A percentile compares a stretch with the other conserved stretches of the same genome.
These are phyloP conservation scores for Silybum marianum DNA, from an alignment of 129 eudicot genomes.

Conservation along the genomic window DNA sequence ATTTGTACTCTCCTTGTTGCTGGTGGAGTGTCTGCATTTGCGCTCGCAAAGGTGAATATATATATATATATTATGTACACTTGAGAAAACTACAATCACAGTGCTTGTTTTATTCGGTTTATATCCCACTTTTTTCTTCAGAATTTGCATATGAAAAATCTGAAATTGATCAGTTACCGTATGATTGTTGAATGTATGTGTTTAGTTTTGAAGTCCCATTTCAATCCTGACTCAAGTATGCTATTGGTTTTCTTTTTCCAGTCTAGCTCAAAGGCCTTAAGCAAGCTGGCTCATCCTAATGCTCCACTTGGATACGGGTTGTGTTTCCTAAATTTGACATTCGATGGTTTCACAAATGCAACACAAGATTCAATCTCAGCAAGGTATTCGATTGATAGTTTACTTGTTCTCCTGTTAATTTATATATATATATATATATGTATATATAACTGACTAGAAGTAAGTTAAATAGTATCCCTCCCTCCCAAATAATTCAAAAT, in stretches of 20 bases:
- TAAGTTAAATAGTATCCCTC: not conserved
- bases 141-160: not conserved
- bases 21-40: conserved; percentile 93
- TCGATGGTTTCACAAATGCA: conserved; percentile 97
- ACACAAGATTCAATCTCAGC: conserved; percentile 90
- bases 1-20: conserved; percentile 90
- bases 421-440: too few relatives aligned
- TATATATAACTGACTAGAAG: not conserved
- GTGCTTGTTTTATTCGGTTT: conserved; percentile 5
- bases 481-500: not conserved
- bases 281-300: conserved; percentile 90
- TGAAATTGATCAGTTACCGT: conserved; percentile 5
- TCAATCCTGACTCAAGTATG: not conserved
- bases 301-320: conserved; percentile 95
- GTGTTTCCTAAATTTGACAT: conserved; percentile 89
- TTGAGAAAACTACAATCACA: too few relatives aligned
- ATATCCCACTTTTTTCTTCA: not conserved
- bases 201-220: not conserved
- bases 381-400: conserved; percentile 50
- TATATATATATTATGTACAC: not conserved
- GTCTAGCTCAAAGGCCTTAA: conserved; percentile 98
- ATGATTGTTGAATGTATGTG: not conserved
- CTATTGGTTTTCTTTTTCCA: conserved; percentile 26
- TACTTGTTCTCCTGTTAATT: not conserved
- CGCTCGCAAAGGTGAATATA: conserved; percentile 68